phyloP scores from a whole-genome alignment of 2,329 filamentous ascomycete genomes.

The Geosmithia morbida region DNA sequence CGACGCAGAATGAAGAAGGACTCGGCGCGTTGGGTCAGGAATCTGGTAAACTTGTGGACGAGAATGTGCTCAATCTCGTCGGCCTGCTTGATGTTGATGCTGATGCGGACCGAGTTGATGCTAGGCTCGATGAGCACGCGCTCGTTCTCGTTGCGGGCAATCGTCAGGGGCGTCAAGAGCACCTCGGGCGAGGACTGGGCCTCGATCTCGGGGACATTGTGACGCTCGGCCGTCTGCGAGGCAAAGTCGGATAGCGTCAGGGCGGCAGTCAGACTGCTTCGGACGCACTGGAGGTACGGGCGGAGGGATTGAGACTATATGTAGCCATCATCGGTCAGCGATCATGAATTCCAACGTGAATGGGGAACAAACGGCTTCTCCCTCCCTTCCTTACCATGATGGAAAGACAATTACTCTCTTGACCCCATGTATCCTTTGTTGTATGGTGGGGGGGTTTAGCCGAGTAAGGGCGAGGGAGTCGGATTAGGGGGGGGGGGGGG shows the following conservation, averaged over 20 bases:
- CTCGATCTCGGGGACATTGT: conserved; percentile 97
- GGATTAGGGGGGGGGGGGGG: too few species aligned
- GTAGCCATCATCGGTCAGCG: not conserved
- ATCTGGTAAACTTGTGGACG: conserved; percentile 96
- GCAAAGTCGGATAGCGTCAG: conserved; percentile 86
- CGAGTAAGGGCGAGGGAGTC: not conserved
- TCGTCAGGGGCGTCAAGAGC: conserved; percentile 75
- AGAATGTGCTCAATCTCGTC: conserved; percentile 98
- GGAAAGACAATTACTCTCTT: not conserved
- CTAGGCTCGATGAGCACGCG: conserved; percentile 90
- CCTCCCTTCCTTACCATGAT: not conserved
- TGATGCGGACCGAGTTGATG: conserved; percentile 92
- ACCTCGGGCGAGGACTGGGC: conserved; percentile 87
- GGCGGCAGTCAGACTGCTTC: conserved; percentile 84
- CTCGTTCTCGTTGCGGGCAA: conserved; percentile 95
- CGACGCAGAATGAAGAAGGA: conserved; percentile 92
- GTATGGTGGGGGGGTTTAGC: not conserved
- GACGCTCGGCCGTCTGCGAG: conserved; percentile 87
- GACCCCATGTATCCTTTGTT: not conserved
- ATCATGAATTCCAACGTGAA: not conserved
- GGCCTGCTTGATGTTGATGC: conserved; percentile 98
- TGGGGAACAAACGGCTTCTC: not conserved
- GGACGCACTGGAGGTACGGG: conserved; percentile 91
- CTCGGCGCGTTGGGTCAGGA: conserved; percentile 64
- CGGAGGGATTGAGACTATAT: conserved; percentile 83